Evolutionary conservation across 1,284 basidiomycete genomes (phyloP).

Genomic region (Sporisorium graminicola): DNA sequence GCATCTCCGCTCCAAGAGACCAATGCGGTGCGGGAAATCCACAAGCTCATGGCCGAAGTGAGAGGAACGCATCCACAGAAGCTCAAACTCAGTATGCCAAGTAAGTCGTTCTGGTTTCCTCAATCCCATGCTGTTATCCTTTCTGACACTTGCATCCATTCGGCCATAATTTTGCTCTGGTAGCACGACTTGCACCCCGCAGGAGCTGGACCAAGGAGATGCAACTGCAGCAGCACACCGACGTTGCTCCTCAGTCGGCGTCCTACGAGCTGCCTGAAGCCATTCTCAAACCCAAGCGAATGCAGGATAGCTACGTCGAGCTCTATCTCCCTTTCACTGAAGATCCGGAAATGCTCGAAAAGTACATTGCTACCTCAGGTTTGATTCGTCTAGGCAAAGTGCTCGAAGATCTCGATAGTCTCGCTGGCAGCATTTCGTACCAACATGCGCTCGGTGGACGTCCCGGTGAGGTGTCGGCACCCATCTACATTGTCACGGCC

Average conservation of each 20-base stretch:
- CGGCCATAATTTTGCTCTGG: too few relatives aligned
- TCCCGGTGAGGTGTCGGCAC: constrained; percentile 55
- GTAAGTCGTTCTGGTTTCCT: constrained; percentile 11
- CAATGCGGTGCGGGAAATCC: constrained; percentile 47
- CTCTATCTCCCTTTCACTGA: constrained; percentile 67
- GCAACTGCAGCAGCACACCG: constrained; percentile 24
- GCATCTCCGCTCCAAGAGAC: constrained; percentile 53
- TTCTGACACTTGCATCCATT: background rate
- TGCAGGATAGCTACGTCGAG: constrained; percentile 68
- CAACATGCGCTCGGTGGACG: constrained; percentile 68
- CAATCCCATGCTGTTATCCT: background rate
- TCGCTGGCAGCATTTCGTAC: constrained; percentile 69
- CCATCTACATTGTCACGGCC: constrained; percentile 70
- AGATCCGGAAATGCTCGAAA: constrained; percentile 64
- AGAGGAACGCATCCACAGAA: constrained; percentile 41
- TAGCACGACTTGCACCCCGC: constrained; percentile 47
- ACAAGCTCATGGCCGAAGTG: constrained; percentile 53
- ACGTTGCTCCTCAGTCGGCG: background rate
- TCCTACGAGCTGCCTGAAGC: constrained; percentile 31
- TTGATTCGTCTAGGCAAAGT: constrained; percentile 69
- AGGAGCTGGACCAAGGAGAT: constrained; percentile 54
- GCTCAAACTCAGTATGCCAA: constrained; percentile 51
- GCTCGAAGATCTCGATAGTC: constrained; percentile 70
- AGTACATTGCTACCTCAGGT: constrained; percentile 68
- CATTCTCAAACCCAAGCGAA: constrained; percentile 56